Conservation (phyloP, 441 rosid species). For the Syzygium syzygioides region DNA sequence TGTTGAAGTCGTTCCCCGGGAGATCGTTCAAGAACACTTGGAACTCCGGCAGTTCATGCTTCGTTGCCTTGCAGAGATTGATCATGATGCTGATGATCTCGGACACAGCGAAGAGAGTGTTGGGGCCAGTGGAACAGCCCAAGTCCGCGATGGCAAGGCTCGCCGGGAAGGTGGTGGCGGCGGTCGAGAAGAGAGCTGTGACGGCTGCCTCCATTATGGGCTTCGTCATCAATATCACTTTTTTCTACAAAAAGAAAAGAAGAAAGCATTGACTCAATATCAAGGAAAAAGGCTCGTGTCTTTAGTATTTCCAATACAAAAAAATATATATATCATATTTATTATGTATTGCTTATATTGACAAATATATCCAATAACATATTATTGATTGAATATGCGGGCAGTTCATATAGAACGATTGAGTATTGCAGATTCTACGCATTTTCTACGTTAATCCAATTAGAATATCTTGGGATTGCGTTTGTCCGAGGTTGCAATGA, state of each 20-base stretch:
- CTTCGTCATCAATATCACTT: not conserved
- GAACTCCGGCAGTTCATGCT: not conserved
- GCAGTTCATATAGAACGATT: not conserved
- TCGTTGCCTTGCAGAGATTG: not conserved
- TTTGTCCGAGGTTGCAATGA: not conserved
- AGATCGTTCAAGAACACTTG: slow-evolving; percentile 10
- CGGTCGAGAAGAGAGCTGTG: not conserved
- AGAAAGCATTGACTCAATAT: not conserved
- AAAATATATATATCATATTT: not conserved
- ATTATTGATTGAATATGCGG: not conserved
- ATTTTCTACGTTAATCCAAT: not conserved
- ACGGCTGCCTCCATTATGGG: slow-evolving; percentile 6
- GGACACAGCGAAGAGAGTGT: not conserved
- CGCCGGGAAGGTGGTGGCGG: not conserved
- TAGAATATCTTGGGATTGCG: not conserved
- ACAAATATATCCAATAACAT: too few species aligned
- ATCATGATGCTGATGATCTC: not conserved
- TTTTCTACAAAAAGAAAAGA: not conserved
- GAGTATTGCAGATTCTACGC: not conserved
- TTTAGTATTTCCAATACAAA: not conserved
- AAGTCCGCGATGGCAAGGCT: slow-evolving; percentile 6
- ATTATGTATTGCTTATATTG: not conserved
- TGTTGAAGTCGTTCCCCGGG: slow-evolving; percentile 11
- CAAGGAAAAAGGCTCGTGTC: not conserved
- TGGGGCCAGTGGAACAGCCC: slow-evolving; percentile 9